Percentiles rank a stretch among this genome's conserved stretches.
Evolutionary conservation across 768 basidiomycete species (phyloP).

Genomic region (Russula sp.): DNA sequence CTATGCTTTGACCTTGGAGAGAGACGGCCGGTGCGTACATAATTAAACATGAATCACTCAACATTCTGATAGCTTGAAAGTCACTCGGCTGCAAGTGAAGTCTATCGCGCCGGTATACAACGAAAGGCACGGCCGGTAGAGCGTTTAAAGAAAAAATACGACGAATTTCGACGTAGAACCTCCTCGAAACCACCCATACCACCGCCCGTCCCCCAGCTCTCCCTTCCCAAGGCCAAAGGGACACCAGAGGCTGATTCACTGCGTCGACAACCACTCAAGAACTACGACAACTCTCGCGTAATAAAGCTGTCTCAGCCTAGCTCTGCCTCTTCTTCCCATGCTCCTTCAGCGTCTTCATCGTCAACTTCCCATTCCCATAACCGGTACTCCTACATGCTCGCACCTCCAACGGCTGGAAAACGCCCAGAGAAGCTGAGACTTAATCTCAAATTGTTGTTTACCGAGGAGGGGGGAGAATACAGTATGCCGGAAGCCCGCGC

Average conservation of each 20-base stretch:
- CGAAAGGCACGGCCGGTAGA: slow-evolving; percentile 80
- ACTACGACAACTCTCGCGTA: slow-evolving; percentile 16
- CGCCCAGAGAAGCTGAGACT: slow-evolving; percentile 71
- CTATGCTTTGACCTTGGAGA: slow-evolving; percentile 78
- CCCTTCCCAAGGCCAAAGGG: slow-evolving; percentile 28
- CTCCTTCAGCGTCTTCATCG: slow-evolving; percentile 32
- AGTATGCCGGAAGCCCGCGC: slow-evolving; percentile 82
- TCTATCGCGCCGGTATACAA: slow-evolving; percentile 80
- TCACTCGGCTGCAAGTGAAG: slow-evolving; percentile 68
- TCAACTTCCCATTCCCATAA: slow-evolving; percentile 27
- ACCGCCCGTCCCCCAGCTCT: slow-evolving; percentile 14
- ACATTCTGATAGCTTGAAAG: slow-evolving; percentile 41
- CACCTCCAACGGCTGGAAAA: slow-evolving; percentile 63
- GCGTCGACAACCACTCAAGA: slow-evolving; percentile 29
- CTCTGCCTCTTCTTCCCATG: slow-evolving; percentile 32
- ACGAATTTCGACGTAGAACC: slow-evolving; percentile 56
- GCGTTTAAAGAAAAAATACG: slow-evolving; percentile 75
- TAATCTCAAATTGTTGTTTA: slow-evolving; percentile 66
- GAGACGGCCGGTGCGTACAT: slow-evolving; percentile 59
- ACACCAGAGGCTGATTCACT: slow-evolving; percentile 27
- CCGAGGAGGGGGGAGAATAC: slow-evolving; percentile 76
- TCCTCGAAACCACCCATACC: slow-evolving; percentile 12
- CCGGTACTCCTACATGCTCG: slow-evolving; percentile 72
- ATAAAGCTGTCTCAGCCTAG: slow-evolving; percentile 33
- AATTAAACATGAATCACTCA: slow-evolving; percentile 7